Percentiles rank a stretch among this genome's conserved stretches.
Conservation (phyloP, 441 rosid genomes). For the Arabidopsis hybrid region DNA sequence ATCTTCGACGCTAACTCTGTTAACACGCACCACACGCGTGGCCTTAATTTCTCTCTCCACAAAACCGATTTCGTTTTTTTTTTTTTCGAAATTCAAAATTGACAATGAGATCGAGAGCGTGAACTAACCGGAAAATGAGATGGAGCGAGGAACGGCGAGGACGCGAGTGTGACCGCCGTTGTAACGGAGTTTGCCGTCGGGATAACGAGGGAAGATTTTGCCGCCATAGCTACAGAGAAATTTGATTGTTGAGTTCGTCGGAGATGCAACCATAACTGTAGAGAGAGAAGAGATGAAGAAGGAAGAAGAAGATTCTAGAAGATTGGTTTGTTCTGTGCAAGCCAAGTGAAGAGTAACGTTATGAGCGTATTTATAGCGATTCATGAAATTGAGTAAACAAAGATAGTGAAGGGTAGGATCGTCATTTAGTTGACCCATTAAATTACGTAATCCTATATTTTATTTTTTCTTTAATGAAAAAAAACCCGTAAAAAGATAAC, state of each 20-base stretch:
- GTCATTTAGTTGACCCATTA: slow-evolving; percentile 37
- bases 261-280: slow-evolving; percentile 37
- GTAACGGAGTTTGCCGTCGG: slow-evolving; percentile 92
- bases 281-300: slow-evolving; percentile 13
- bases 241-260: slow-evolving; percentile 59
- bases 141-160: slow-evolving; percentile 80
- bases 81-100: not conserved
- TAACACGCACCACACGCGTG: slow-evolving; percentile 42
- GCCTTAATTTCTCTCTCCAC: slow-evolving; percentile 31
- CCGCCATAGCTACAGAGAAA: slow-evolving; percentile 95
- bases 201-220: slow-evolving; percentile 79
- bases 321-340: slow-evolving; percentile 45
- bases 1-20: slow-evolving; percentile 84
- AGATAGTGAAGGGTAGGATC: slow-evolving; percentile 30
- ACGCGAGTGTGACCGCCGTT: slow-evolving; percentile 90
- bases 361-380: slow-evolving; percentile 42
- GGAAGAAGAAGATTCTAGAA: slow-evolving; percentile 17
- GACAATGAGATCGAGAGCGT: not conserved
- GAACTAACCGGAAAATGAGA: slow-evolving; percentile 73
- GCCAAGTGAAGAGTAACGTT: slow-evolving; percentile 34
- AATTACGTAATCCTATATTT: slow-evolving; percentile 35
- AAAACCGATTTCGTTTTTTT: slow-evolving; percentile 1
- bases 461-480: not conserved
- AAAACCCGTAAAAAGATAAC: slow-evolving; percentile 3
- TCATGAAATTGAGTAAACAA: slow-evolving; percentile 1